A percentile compares a stretch with the other conserved stretches of the same genome.
Evolutionary conservation across 441 rosid species (phyloP).

Genomic region (Melastoma candidum): DNA sequence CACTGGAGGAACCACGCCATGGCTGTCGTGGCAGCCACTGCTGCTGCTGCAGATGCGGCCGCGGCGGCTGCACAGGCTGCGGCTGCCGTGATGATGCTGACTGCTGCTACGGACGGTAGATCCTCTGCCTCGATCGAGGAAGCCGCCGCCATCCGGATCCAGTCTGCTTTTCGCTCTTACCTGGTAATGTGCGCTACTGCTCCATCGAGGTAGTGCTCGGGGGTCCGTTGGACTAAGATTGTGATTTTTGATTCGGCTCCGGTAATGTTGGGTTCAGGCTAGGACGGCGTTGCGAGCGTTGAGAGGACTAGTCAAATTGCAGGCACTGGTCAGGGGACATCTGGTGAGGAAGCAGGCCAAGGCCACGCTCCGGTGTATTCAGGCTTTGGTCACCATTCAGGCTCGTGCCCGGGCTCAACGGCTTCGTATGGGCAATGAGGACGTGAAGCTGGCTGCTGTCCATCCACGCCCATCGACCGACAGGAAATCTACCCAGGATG

Average conservation of each 20-base stretch:
- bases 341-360: constrained; percentile 61
- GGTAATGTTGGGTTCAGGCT: constrained; percentile 37
- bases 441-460: constrained; percentile 11
- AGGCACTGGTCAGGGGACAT: constrained; percentile 61
- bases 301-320: constrained; percentile 60
- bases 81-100: too few species aligned
- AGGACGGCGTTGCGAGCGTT: constrained; percentile 68
- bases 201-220: background rate
- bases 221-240: too few species aligned
- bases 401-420: constrained; percentile 55
- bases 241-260: too few species aligned
- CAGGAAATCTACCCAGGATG: constrained; percentile 42
- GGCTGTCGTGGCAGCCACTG: constrained; percentile 30
- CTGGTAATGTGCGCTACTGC: constrained; percentile 32
- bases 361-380: constrained; percentile 57
- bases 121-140: constrained; percentile 26
- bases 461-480: constrained; percentile 33
- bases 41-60: too few species aligned
- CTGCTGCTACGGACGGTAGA: too few species aligned
- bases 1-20: constrained; percentile 28
- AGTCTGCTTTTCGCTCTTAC: constrained; percentile 64
- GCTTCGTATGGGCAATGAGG: constrained; percentile 40
- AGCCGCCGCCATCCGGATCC: constrained; percentile 66
- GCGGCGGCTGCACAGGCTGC: too few species aligned
- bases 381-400: constrained; percentile 48